These are phyloP conservation scores for Discostella stelligeroides DNA, from an alignment of 108 stramenopile species.

Conservation along the genomic window DNA sequence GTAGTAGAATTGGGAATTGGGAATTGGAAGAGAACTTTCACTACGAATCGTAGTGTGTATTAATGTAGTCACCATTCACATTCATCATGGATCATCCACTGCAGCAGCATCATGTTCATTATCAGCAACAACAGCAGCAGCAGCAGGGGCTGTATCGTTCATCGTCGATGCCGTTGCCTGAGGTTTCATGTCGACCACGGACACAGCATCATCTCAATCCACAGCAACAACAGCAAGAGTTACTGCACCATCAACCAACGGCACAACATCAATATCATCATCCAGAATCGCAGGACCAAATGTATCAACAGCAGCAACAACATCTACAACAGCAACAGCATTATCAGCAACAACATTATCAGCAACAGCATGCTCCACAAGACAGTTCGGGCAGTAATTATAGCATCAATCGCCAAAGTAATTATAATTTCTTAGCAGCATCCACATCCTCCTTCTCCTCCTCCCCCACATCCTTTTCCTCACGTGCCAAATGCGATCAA, in stretches of 20 bases:
- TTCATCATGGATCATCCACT: constrained; percentile 5
- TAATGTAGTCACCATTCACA: too few relatives aligned
- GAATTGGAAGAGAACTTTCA: too few relatives aligned
- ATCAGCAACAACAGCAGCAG: neutral
- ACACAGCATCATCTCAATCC: neutral
- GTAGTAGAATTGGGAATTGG: too few relatives aligned
- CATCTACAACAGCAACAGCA: neutral
- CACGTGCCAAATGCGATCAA: constrained; percentile 84
- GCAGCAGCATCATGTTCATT: neutral
- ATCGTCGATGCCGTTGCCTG: too few relatives aligned
- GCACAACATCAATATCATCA: neutral
- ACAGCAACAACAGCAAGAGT: neutral
- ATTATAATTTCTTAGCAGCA: neutral
- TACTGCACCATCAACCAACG: neutral
- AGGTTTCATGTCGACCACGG: neutral
- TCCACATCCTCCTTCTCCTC: neutral
- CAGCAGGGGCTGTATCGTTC: neutral
- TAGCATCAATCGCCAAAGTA: neutral
- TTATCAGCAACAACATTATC: neutral
- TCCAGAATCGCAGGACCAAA: neutral
- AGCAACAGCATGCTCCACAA: neutral
- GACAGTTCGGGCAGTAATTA: neutral
- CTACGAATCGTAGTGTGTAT: too few relatives aligned
- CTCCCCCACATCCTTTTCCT: neutral
- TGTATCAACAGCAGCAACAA: constrained; percentile 2